Evolutionary conservation across 2,329 filamentous ascomycete species (phyloP).

Genomic region (Epicoccum nigrum): DNA sequence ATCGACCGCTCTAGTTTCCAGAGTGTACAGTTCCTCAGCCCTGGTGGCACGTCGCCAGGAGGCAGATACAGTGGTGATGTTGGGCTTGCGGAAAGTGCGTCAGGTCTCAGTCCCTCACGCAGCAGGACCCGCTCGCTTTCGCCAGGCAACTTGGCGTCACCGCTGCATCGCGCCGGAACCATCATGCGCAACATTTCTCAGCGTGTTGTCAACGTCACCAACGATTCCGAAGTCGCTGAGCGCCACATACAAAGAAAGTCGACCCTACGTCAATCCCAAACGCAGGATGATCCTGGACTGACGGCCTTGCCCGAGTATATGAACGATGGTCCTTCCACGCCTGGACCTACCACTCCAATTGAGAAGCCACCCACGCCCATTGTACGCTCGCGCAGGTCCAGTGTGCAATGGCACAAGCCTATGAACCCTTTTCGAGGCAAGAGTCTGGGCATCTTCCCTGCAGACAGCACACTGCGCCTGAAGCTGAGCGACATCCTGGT

Average conservation of each 20-base stretch:
- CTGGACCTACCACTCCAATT: constrained; percentile 34
- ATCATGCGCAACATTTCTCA: constrained; percentile 80
- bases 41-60: constrained; percentile 49
- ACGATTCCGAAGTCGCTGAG: constrained; percentile 84
- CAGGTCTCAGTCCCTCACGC: constrained; percentile 34
- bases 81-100: constrained; percentile 61
- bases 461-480: constrained; percentile 75
- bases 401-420: constrained; percentile 52
- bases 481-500: constrained; percentile 83
- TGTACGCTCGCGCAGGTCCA: constrained; percentile 23
- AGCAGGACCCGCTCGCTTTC: constrained; percentile 59
- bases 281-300: constrained; percentile 59
- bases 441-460: constrained; percentile 81
- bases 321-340: constrained; percentile 49
- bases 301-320: constrained; percentile 59
- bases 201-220: constrained; percentile 95
- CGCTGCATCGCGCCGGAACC: constrained; percentile 57
- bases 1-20: constrained; percentile 58
- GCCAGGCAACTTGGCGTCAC: constrained; percentile 52
- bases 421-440: constrained; percentile 85
- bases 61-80: constrained; percentile 67
- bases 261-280: constrained; percentile 60
- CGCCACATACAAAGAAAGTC: constrained; percentile 69
- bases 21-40: constrained; percentile 60
- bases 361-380: constrained; percentile 50